phyloP scores from a whole-genome alignment of 2,329 filamentous ascomycete species.

The Pseudopithomyces chartarum region DNA sequence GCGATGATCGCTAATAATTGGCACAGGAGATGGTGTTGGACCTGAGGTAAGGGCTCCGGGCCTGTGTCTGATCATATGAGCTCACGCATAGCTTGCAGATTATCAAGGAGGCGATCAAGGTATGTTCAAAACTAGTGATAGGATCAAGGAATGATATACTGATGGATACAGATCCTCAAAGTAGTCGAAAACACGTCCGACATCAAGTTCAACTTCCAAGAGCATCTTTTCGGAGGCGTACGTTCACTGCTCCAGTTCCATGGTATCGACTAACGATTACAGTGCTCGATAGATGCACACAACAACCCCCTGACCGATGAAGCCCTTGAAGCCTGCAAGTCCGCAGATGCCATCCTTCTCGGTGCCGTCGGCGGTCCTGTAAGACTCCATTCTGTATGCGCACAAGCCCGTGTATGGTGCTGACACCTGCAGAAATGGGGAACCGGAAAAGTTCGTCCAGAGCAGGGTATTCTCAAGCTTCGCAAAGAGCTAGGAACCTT shows the following conservation, averaged over 20 bases:
- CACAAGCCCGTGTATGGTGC: not conserved
- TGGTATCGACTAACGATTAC: conserved; percentile 7
- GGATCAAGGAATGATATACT: conserved; percentile 5
- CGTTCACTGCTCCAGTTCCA: conserved; percentile 47
- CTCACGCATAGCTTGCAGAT: conserved; percentile 60
- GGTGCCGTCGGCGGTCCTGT: conserved; percentile 93
- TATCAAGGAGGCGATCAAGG: conserved; percentile 83
- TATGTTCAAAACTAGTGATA: conserved; percentile 44
- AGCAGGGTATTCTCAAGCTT: conserved; percentile 87
- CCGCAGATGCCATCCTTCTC: conserved; percentile 86
- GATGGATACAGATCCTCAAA: conserved; percentile 69
- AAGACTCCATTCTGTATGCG: conserved; percentile 31
- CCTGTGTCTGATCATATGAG: conserved; percentile 3
- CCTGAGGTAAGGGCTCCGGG: conserved; percentile 42
- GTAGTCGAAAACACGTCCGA: conserved; percentile 75
- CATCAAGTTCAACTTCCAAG: conserved; percentile 84
- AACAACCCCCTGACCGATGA: conserved; percentile 80
- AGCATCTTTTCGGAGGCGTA: conserved; percentile 91
- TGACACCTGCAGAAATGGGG: conserved; percentile 76
- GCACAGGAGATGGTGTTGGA: conserved; percentile 47
- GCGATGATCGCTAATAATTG: conserved; percentile 15
- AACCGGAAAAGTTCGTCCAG: conserved; percentile 82
- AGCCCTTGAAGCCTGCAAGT: conserved; percentile 80
- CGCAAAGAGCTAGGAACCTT: conserved; percentile 94
- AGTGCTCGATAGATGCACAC: conserved; percentile 88